Conservation (phyloP, 768 basidiomycete genomes). For the Suillus weaverae region DNA sequence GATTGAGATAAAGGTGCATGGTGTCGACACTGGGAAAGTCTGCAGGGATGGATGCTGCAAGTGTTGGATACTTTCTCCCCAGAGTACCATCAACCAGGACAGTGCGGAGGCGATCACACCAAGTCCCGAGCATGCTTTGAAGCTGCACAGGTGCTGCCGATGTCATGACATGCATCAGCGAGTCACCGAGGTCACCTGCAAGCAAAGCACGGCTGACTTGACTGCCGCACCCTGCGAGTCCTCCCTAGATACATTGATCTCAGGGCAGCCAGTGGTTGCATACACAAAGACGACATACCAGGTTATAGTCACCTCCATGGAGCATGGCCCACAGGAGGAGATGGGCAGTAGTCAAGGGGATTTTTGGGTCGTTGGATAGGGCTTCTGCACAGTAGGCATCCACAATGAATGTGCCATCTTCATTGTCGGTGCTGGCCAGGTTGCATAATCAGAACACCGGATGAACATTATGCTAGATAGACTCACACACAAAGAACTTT, state of each 20-base stretch:
- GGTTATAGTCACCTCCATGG: slow-evolving; percentile 6
- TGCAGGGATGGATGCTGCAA: too few species aligned
- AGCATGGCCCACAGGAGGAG: slow-evolving; percentile 7
- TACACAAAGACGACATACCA: not conserved
- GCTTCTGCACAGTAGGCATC: not conserved
- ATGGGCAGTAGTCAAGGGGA: not conserved
- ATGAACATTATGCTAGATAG: not conserved
- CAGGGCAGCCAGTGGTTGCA: not conserved
- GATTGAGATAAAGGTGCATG: too few species aligned
- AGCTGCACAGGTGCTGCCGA: not conserved
- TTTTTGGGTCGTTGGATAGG: not conserved
- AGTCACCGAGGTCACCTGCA: not conserved
- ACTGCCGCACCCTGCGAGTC: not conserved
- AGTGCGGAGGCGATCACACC: too few species aligned
- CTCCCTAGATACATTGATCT: not conserved
- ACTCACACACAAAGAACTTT: slow-evolving; percentile 6
- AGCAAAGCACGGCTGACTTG: not conserved
- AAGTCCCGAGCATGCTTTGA: too few species aligned
- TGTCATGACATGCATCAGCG: not conserved
- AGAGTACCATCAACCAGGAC: too few species aligned
- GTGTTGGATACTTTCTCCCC: too few species aligned
- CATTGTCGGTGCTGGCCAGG: not conserved
- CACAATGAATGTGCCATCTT: not conserved
- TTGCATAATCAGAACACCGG: not conserved
- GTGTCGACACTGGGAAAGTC: too few species aligned